Conservation (phyloP, 768 basidiomycete species). For the Termitomyces sp. region DNA sequence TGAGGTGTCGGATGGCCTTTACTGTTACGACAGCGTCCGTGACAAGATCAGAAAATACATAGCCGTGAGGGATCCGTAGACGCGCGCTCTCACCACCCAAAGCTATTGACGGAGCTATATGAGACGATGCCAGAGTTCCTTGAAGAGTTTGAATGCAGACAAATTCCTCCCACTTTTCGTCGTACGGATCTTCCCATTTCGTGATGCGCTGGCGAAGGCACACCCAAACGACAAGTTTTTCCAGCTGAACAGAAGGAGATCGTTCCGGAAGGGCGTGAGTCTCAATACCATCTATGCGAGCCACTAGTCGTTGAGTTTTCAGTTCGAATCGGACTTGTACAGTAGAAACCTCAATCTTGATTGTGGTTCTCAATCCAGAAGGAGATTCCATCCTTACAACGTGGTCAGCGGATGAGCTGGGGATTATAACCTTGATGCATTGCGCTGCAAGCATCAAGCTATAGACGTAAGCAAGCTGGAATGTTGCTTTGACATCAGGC, state of each 20-base stretch:
- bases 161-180: constrained; percentile 71
- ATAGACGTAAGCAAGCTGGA: constrained; percentile 68
- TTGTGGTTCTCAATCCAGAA: constrained; percentile 17
- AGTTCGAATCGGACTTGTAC: constrained; percentile 44
- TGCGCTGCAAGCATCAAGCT: constrained; percentile 57
- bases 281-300: constrained; percentile 36
- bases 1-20: constrained; percentile 72
- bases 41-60: constrained; percentile 69
- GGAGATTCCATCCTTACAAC: not conserved
- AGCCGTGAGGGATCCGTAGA: constrained; percentile 77
- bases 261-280: constrained; percentile 17
- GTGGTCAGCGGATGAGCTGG: constrained; percentile 12
- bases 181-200: constrained; percentile 26
- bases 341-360: constrained; percentile 30
- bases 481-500: constrained; percentile 42
- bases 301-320: constrained; percentile 40
- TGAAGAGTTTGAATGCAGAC: constrained; percentile 50
- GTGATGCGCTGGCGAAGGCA: constrained; percentile 36
- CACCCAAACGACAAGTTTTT: constrained; percentile 50
- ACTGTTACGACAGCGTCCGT: constrained; percentile 60
- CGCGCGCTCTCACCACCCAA: constrained; percentile 59
- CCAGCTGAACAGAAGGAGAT: constrained; percentile 29
- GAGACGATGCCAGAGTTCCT: constrained; percentile 26
- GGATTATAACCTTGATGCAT: constrained; percentile 37
- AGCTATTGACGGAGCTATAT: constrained; percentile 32